phyloP scores from a whole-genome alignment of 2,329 filamentous ascomycete species.

The Aspergillus quadrilineatus region DNA sequence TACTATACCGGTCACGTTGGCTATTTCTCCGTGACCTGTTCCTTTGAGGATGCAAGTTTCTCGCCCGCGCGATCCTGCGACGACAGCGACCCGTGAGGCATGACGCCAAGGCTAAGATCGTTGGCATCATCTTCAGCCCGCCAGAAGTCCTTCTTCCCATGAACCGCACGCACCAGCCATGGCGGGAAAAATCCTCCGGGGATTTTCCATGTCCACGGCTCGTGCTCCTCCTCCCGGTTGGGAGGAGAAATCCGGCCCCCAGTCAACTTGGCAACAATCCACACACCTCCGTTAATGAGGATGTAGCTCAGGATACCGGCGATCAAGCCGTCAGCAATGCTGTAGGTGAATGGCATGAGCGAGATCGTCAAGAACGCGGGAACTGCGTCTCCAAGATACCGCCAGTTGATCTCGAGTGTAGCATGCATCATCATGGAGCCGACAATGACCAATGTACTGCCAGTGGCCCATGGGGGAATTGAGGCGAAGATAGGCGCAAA shows the following conservation, averaged over 20 bases:
- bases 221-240: slow-evolving; percentile 69
- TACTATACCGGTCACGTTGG: too few species aligned
- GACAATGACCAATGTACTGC: slow-evolving; percentile 81
- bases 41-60: not conserved
- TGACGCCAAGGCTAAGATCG: slow-evolving; percentile 14
- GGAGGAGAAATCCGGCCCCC: slow-evolving; percentile 70
- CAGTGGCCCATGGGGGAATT: slow-evolving; percentile 85
- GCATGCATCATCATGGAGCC: slow-evolving; percentile 83
- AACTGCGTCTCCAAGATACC: slow-evolving; percentile 77
- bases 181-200: slow-evolving; percentile 72
- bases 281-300: slow-evolving; percentile 70
- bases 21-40: slow-evolving; percentile 1
- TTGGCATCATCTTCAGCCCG: slow-evolving; percentile 34
- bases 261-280: slow-evolving; percentile 64
- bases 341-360: slow-evolving; percentile 88
- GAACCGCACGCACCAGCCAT: slow-evolving; percentile 65
- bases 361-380: slow-evolving; percentile 82
- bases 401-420: slow-evolving; percentile 84
- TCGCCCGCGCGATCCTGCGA: slow-evolving; percentile 21
- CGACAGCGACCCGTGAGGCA: slow-evolving; percentile 15
- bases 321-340: slow-evolving; percentile 82
- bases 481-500: slow-evolving; percentile 89
- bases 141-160: slow-evolving; percentile 76
- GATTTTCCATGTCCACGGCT: slow-evolving; percentile 76
- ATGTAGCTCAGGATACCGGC: slow-evolving; percentile 76